Percentiles rank a stretch among this genome's conserved stretches.
These are phyloP conservation scores for Epicoccum sorghinum DNA, from an alignment of 2,329 filamentous ascomycete genomes.

Conservation along the genomic window DNA sequence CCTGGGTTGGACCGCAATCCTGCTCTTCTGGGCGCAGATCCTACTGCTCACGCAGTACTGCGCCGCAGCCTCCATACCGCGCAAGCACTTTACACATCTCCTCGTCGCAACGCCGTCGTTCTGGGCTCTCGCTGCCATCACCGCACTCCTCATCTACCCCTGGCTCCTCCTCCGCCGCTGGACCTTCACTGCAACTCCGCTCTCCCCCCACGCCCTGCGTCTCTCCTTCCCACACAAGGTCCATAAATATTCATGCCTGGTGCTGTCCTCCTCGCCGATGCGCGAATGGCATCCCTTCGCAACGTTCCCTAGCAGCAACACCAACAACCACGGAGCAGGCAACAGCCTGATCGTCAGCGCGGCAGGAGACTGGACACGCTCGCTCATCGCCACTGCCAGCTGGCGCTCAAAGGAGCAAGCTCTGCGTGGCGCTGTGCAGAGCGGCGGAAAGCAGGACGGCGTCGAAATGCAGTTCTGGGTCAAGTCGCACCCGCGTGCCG, in stretches of 20 bases:
- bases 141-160: slow-evolving; percentile 70
- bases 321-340: slow-evolving; percentile 39
- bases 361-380: slow-evolving; percentile 41
- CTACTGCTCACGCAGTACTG: slow-evolving; percentile 22
- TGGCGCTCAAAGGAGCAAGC: not conserved
- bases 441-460: not conserved
- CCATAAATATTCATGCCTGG: slow-evolving; percentile 41
- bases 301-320: slow-evolving; percentile 40
- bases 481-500: slow-evolving; percentile 36
- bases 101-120: slow-evolving; percentile 47
- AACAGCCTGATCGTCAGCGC: slow-evolving; percentile 42
- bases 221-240: slow-evolving; percentile 57
- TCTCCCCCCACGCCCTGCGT: slow-evolving; percentile 75
- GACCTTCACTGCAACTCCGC: slow-evolving; percentile 66
- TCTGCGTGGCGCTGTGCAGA: not conserved
- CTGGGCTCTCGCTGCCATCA: slow-evolving; percentile 72
- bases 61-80: not conserved
- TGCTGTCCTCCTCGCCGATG: slow-evolving; percentile 37
- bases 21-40: slow-evolving; percentile 38
- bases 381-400: slow-evolving; percentile 24
- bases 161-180: slow-evolving; percentile 76
- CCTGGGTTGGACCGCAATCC: slow-evolving; percentile 40
- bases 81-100: not conserved
- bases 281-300: slow-evolving; percentile 48
- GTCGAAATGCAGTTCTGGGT: slow-evolving; percentile 31